Percentiles rank a stretch among this genome's conserved stretches.
Conservation (phyloP, 345 rosid species). For the Eucalyptus tenuipes region DNA sequence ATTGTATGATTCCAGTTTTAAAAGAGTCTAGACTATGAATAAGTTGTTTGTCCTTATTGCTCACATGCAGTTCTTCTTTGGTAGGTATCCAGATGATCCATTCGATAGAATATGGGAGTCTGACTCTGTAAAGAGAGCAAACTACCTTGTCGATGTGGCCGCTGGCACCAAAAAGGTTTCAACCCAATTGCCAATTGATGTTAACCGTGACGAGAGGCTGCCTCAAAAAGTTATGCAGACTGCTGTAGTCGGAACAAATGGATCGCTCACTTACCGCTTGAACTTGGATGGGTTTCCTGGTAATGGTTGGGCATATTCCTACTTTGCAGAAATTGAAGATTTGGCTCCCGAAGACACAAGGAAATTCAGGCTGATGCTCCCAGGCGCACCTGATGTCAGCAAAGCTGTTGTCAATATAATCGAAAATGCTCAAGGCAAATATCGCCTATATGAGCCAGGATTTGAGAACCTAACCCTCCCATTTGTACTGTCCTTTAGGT, state of each 20-base stretch:
- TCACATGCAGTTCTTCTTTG: background rate
- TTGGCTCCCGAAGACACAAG: slow-evolving; percentile 52
- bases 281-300: slow-evolving; percentile 94
- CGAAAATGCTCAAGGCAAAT: slow-evolving; percentile 77
- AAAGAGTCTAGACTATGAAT: background rate
- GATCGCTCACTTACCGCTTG: slow-evolving; percentile 72
- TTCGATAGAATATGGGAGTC: slow-evolving; percentile 97
- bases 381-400: slow-evolving; percentile 54
- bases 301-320: slow-evolving; percentile 66
- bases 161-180: slow-evolving; percentile 69
- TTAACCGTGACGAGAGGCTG: slow-evolving; percentile 26
- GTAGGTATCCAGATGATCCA: slow-evolving; percentile 97
- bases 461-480: slow-evolving; percentile 64
- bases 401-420: slow-evolving; percentile 69
- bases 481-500: slow-evolving; percentile 64
- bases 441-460: slow-evolving; percentile 81
- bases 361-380: slow-evolving; percentile 77
- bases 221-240: slow-evolving; percentile 98
- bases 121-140: slow-evolving; percentile 60
- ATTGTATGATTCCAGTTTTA: background rate
- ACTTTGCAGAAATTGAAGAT: slow-evolving; percentile 92
- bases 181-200: slow-evolving; percentile 45
- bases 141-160: slow-evolving; percentile 87
- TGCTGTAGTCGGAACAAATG: slow-evolving; percentile 97
- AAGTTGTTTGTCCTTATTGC: background rate